These are phyloP conservation scores for Dothidotthia symphoricarpi DNA, from an alignment of 2,329 filamentous ascomycete species.

Conservation along the genomic window DNA sequence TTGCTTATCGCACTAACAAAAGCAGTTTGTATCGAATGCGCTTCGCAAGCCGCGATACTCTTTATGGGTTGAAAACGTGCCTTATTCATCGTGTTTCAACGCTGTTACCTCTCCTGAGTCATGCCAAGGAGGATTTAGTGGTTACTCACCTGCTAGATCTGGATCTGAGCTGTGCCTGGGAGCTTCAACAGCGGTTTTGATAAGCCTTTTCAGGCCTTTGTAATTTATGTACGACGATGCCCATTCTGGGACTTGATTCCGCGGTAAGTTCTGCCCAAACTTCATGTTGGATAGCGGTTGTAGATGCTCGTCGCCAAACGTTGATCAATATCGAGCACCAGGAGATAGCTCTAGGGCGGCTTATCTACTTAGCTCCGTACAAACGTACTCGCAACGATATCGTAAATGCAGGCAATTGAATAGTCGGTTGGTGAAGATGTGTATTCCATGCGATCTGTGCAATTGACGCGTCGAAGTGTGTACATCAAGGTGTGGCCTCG, in stretches of 20 bases:
- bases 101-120: no score
- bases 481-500: slow-evolving; percentile 24
- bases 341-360: slow-evolving; percentile 4
- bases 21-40: no score
- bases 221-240: slow-evolving; percentile 82
- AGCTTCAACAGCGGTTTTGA: slow-evolving; percentile 72
- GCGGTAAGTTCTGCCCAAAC: slow-evolving; percentile 60
- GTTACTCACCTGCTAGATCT: slow-evolving; percentile 81
- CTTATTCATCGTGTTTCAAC: no score
- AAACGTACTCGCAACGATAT: slow-evolving; percentile 13
- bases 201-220: slow-evolving; percentile 90
- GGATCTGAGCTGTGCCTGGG: slow-evolving; percentile 68
- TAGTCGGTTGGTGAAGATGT: slow-evolving; percentile 8
- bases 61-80: no score
- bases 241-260: slow-evolving; percentile 87
- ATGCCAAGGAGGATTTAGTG: no score
- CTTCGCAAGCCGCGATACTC: no score
- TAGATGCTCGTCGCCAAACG: slow-evolving; percentile 1
- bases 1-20: no score
- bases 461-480: slow-evolving; percentile 20
- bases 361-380: slow-evolving; percentile 5
- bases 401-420: slow-evolving; percentile 12
- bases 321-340: neutral
- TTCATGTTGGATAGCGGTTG: slow-evolving; percentile 39
- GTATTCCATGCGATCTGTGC: slow-evolving; percentile 18